phyloP scores from a whole-genome alignment of 345 rosid species.

The Acer saccharum region DNA sequence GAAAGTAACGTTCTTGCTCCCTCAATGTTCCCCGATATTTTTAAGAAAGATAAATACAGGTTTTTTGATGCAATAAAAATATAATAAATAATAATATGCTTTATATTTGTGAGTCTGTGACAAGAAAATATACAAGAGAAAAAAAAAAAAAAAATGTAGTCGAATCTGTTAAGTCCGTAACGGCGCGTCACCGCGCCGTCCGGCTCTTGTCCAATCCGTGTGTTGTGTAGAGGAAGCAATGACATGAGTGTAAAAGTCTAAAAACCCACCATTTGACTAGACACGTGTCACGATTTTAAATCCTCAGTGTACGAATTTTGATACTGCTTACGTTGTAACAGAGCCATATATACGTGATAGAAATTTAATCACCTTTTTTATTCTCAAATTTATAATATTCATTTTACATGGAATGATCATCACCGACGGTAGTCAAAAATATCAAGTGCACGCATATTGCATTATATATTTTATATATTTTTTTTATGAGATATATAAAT shows the following conservation, averaged over 20 bases:
- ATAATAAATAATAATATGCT: not conserved
- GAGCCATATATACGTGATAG: not conserved
- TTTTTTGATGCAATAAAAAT: constrained; percentile 5
- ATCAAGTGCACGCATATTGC: too few species aligned
- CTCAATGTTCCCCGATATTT: not conserved
- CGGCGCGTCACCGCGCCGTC: constrained; percentile 61
- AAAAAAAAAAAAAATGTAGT: not conserved
- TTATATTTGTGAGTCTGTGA: not conserved
- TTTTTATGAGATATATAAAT: too few species aligned
- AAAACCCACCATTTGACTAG: constrained; percentile 7
- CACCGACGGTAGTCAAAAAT: too few species aligned
- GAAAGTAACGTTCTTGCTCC: constrained; percentile 39
- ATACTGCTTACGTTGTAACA: constrained; percentile 28
- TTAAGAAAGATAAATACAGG: not conserved
- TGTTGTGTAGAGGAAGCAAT: constrained; percentile 47
- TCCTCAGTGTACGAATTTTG: not conserved
- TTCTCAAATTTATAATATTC: too few species aligned
- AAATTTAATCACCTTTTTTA: not conserved
- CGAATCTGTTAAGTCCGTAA: constrained; percentile 34
- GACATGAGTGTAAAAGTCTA: constrained; percentile 21
- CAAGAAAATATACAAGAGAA: not conserved
- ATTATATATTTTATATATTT: too few species aligned
- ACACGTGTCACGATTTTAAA: constrained; percentile 31
- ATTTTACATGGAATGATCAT: too few species aligned
- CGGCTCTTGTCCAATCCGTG: constrained; percentile 54